Evolutionary conservation across 495 filamentous ascomycete species (phyloP).

Genomic region (Elaphomyces granulatus): DNA sequence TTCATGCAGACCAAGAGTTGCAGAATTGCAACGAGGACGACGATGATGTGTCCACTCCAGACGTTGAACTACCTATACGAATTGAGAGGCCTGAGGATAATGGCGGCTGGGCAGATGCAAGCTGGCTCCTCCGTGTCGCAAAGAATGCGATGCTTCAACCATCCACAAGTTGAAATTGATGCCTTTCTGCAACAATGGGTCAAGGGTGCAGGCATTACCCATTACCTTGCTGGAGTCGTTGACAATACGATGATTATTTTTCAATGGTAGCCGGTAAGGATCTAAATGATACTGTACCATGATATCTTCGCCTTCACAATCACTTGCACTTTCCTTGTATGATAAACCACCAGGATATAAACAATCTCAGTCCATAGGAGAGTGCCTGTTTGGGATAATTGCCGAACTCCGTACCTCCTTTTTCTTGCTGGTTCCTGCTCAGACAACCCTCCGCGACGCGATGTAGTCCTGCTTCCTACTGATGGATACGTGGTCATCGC

Average conservation of each 20-base stretch:
- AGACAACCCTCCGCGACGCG: constrained; percentile 34
- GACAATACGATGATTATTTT: too few species aligned
- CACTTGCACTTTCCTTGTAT: too few species aligned
- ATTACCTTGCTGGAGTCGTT: background rate
- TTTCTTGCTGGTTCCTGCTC: too few species aligned
- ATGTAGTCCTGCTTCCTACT: constrained; percentile 35
- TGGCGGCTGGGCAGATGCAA: constrained; percentile 67
- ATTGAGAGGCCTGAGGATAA: constrained; percentile 32
- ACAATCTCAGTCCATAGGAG: too few species aligned
- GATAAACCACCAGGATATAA: too few species aligned
- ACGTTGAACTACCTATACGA: constrained; percentile 14
- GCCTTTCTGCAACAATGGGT: background rate
- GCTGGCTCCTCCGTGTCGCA: constrained; percentile 69
- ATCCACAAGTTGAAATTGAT: background rate
- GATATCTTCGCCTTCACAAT: too few species aligned
- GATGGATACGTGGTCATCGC: constrained; percentile 29
- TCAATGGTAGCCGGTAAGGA: too few species aligned
- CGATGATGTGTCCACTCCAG: constrained; percentile 21
- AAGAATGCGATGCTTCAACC: constrained; percentile 46
- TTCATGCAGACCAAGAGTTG: background rate
- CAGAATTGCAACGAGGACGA: constrained; percentile 41
- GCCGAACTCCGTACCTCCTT: too few species aligned
- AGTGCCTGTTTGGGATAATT: too few species aligned
- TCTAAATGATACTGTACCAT: too few species aligned
- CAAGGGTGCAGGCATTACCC: background rate